Evolutionary conservation across 2,329 filamentous ascomycete genomes (phyloP).

Genomic region (Neofusicoccum parvum): DNA sequence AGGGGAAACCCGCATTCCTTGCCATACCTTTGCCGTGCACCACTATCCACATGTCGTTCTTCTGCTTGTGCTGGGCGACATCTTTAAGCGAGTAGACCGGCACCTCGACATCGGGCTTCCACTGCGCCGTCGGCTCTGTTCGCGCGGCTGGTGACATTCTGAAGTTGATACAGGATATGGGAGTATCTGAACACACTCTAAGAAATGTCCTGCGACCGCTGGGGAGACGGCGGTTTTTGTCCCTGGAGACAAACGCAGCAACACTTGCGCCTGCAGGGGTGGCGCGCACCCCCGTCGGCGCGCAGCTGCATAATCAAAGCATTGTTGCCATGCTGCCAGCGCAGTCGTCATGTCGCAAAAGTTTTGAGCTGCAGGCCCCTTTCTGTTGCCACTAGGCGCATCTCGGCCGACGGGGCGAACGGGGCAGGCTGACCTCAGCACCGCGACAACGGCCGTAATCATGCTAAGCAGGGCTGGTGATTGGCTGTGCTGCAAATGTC

Average conservation of each 20-base stretch:
- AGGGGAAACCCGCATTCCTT: too few relatives aligned
- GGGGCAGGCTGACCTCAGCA: not conserved
- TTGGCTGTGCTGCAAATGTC: not conserved
- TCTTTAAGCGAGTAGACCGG: slow-evolving; percentile 42
- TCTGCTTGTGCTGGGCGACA: slow-evolving; percentile 54
- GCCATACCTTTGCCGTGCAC: slow-evolving; percentile 53
- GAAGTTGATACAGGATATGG: not conserved
- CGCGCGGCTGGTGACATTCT: not conserved
- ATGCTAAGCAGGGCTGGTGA: not conserved
- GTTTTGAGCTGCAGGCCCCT: not conserved
- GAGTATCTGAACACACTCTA: not conserved
- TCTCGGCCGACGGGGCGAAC: not conserved
- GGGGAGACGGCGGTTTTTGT: not conserved
- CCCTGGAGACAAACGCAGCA: too few relatives aligned
- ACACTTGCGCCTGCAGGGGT: not conserved
- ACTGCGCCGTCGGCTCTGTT: slow-evolving; percentile 27
- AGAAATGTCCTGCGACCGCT: not conserved
- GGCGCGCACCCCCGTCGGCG: not conserved
- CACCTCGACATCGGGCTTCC: slow-evolving; percentile 24
- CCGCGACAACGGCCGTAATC: not conserved
- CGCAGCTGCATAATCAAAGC: slow-evolving; percentile 1
- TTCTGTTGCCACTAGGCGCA: not conserved
- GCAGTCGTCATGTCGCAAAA: not conserved
- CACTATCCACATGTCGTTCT: slow-evolving; percentile 56
- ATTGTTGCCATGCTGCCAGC: not conserved